These are phyloP conservation scores for Candida cerambycidarum DNA, from an alignment of 805 yeast species.

Conservation along the genomic window DNA sequence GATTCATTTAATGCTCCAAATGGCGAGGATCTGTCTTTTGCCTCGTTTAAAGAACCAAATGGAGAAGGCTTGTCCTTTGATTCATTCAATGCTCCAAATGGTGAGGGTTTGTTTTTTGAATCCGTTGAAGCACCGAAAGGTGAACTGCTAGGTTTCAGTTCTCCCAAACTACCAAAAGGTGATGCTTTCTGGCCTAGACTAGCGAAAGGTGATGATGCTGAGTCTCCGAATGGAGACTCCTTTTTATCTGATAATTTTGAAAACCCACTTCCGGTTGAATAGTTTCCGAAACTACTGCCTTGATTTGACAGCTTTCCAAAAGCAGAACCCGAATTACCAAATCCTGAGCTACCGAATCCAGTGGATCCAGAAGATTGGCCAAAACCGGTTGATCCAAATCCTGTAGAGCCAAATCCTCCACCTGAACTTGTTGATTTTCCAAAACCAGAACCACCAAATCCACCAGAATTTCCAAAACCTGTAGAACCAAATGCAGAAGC, in stretches of 20 bases:
- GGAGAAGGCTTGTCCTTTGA: constrained; percentile 8
- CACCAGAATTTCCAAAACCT: neutral
- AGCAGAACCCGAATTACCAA: constrained; percentile 10
- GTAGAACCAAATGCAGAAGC: constrained; percentile 8
- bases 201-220: neutral
- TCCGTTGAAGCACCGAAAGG: neutral
- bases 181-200: neutral
- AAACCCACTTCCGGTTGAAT: constrained; percentile 8
- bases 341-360: constrained; percentile 10
- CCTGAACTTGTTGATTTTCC: no score
- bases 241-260: constrained; percentile 9
- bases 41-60: constrained; percentile 9
- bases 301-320: constrained; percentile 7
- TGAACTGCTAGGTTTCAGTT: neutral
- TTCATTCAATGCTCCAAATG: constrained; percentile 3
- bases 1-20: constrained; percentile 1
- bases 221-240: constrained; percentile 17
- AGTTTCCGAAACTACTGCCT: constrained; percentile 17
- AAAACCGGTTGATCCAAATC: constrained; percentile 4
- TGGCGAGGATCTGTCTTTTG: constrained; percentile 9
- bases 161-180: constrained; percentile 5
- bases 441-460: constrained; percentile 2
- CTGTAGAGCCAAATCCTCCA: constrained; percentile 11
- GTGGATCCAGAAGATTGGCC: constrained; percentile 14
- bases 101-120: constrained; percentile 6